Conservation (phyloP, 2,329 filamentous ascomycete species). For the Cordyceps militaris region DNA sequence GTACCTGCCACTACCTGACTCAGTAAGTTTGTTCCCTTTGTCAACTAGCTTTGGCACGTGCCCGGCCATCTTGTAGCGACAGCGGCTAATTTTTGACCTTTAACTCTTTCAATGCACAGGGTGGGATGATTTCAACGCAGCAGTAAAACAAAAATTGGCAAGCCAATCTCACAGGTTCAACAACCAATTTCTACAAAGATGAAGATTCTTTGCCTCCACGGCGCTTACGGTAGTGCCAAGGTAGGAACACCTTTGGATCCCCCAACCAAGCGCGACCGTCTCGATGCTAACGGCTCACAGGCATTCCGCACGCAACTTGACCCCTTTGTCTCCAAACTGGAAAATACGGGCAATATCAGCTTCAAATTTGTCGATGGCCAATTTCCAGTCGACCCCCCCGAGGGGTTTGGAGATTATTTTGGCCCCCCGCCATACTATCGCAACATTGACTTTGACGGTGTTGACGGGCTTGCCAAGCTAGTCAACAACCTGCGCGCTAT, state of each 20-base stretch:
- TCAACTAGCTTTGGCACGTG: neutral
- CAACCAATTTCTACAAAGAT: constrained; percentile 28
- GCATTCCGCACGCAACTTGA: constrained; percentile 50
- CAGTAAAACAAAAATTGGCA: too few relatives aligned
- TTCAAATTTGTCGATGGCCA: constrained; percentile 48
- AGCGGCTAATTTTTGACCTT: neutral
- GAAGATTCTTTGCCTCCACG: constrained; percentile 51
- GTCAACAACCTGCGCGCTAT: constrained; percentile 47
- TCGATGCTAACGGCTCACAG: constrained; percentile 23
- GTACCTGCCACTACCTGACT: too few relatives aligned
- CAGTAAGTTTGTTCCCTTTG: too few relatives aligned
- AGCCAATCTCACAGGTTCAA: too few relatives aligned
- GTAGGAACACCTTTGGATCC: constrained; percentile 27
- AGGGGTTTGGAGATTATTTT: constrained; percentile 51
- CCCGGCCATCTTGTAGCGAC: neutral
- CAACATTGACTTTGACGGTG: constrained; percentile 43
- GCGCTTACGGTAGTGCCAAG: constrained; percentile 50
- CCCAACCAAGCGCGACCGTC: neutral
- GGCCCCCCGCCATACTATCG: constrained; percentile 48
- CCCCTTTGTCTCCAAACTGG: constrained; percentile 20
- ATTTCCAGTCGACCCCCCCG: constrained; percentile 41
- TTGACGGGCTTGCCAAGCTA: constrained; percentile 37
- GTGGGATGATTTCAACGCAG: neutral
- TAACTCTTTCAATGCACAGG: neutral
- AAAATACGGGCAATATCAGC: constrained; percentile 13